Evolutionary conservation across 2,329 filamentous ascomycete species (phyloP).

Genomic region (Fusarium tjaetaba): DNA sequence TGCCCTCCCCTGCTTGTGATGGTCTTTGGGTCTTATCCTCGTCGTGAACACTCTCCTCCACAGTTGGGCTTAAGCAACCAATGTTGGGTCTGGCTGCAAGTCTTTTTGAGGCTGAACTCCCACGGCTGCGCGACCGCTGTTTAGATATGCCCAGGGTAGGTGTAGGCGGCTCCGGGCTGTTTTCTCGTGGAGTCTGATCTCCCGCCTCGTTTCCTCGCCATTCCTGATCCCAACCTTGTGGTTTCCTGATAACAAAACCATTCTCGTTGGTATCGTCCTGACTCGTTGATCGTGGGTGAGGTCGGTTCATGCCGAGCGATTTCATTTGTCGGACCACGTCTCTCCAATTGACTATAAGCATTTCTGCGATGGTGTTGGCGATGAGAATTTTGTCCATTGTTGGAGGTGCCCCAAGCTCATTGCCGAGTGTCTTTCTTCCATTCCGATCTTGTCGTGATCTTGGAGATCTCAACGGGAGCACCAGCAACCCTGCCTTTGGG

Average conservation of each 20-base stretch:
- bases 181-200: constrained; percentile 18
- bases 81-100: constrained; percentile 39
- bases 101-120: constrained; percentile 36
- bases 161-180: constrained; percentile 52
- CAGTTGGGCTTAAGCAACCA: constrained; percentile 45
- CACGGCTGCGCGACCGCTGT: constrained; percentile 35
- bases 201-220: constrained; percentile 35
- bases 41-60: constrained; percentile 44
- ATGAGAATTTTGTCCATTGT: constrained; percentile 66
- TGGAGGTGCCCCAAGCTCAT: constrained; percentile 32
- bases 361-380: constrained; percentile 69
- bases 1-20: neutral
- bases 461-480: constrained; percentile 57
- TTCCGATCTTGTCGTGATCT: constrained; percentile 48
- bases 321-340: constrained; percentile 70
- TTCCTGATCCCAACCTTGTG: constrained; percentile 47
- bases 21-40: neutral
- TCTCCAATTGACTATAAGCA: constrained; percentile 73
- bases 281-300: constrained; percentile 27
- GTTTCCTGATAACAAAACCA: constrained; percentile 52
- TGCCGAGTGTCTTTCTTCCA: constrained; percentile 28
- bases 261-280: constrained; percentile 46
- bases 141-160: constrained; percentile 43
- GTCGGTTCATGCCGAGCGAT: constrained; percentile 51
- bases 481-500: constrained; percentile 53